Evolutionary conservation across 805 yeast species (phyloP), one percentile per base, ranked within the genome.

Genomic region (Diddensiella santjacobensis): DNA sequence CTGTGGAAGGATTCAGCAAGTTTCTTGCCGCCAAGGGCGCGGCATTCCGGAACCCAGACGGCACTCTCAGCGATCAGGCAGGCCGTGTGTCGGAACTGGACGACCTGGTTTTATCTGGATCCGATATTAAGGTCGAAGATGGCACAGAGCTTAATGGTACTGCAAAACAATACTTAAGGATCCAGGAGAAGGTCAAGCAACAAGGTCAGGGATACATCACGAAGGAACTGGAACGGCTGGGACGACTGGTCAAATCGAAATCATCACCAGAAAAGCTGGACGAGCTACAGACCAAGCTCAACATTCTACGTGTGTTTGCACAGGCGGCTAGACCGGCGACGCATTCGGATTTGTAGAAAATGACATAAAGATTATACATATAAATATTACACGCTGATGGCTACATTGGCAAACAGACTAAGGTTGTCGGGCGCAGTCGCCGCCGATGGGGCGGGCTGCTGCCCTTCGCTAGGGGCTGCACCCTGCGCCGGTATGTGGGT

Each of bases 241-340:
- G 61, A 6, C 66, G 65, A 22, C 65, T 81, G 22, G 50, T 81
- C 33, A 49, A 55, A 20, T 55, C 58, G 26, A 68, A 67, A 13
- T 62, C 66, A 40, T 56, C 80, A 45, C 65, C 65, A 33, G 66
- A 59, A n/a, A 72, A 77, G 35, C 63, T 67, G 17, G 89, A 83
- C 57, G 71, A 73, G 49, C 69, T 81, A 60, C 65, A 67, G 51
- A 71, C 71, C 58, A 72, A 83, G 58, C 55, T 72, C 45, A 83
- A 83, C 57, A 69, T 81, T 33, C 64, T 81, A 52, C 60, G 58
- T 43, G 58, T 63, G 31, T 67, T 71, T 55, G 13, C 8, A 26
- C 31, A 26, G 31, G 31, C 31, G 11, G 13, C 8, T 26, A 26
- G 11, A 26, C 11, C 11, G 13, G 31, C 11, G 13, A 26, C 31